Conservation (phyloP, 352 stramenopile species). For the Globisporangium nagaii region DNA sequence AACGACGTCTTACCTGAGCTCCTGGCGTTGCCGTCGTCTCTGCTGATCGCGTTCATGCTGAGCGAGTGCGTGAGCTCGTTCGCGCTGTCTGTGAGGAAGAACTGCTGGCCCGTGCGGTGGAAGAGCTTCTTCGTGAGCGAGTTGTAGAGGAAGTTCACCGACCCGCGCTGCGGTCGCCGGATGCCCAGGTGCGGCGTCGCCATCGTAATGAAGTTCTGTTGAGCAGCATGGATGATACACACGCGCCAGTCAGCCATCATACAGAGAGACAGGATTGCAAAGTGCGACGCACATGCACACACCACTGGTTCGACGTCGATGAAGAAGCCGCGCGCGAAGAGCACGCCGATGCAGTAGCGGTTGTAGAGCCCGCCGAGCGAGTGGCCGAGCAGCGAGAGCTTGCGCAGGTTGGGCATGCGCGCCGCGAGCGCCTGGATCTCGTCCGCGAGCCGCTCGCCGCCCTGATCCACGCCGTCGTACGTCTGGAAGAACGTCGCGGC, state of each 20-base stretch:
- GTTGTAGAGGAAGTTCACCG: slow-evolving; percentile 68
- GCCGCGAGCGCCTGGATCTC: slow-evolving; percentile 50
- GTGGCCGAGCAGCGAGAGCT: slow-evolving; percentile 73
- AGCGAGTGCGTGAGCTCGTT: slow-evolving; percentile 39
- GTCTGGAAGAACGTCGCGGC: slow-evolving; percentile 60
- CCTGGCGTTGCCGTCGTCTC: slow-evolving; percentile 22
- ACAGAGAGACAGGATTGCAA: neutral
- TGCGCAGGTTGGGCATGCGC: slow-evolving; percentile 52
- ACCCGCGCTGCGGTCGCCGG: slow-evolving; percentile 45
- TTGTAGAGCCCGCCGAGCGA: slow-evolving; percentile 77
- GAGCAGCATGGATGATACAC: neutral
- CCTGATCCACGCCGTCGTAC: slow-evolving; percentile 70
- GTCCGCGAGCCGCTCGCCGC: slow-evolving; percentile 60
- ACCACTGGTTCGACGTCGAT: slow-evolving; percentile 60
- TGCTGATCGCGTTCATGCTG: slow-evolving; percentile 18
- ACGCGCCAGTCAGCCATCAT: neutral
- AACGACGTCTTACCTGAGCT: neutral
- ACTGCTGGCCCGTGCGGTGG: slow-evolving; percentile 57
- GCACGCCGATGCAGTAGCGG: slow-evolving; percentile 67
- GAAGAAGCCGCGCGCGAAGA: slow-evolving; percentile 72
- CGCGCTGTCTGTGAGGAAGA: slow-evolving; percentile 49
- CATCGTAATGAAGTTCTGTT: slow-evolving; percentile 78
- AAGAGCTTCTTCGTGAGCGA: slow-evolving; percentile 60
- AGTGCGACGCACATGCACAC: neutral
- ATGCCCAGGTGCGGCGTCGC: slow-evolving; percentile 76